These are phyloP conservation scores for Omphalea diandra DNA, from an alignment of 441 rosid genomes.

Conservation along the genomic window DNA sequence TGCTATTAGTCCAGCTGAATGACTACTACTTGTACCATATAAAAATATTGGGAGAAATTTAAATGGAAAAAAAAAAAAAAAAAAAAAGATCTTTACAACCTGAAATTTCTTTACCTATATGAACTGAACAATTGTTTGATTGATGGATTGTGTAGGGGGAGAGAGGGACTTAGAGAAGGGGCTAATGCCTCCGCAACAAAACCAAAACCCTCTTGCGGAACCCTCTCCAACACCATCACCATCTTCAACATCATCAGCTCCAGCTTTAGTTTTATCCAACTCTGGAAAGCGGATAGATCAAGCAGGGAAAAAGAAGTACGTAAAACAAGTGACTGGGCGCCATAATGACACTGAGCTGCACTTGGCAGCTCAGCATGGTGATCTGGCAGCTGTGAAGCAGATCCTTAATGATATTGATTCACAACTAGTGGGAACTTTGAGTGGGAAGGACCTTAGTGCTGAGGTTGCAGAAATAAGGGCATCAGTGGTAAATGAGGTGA, in stretches of 20 bases:
- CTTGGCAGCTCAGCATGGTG: slow-evolving; percentile 85
- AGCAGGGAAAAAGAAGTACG: slow-evolving; percentile 89
- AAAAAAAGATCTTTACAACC: neutral
- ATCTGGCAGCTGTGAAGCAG: slow-evolving; percentile 74
- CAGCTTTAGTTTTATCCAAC: slow-evolving; percentile 81
- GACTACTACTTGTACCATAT: neutral
- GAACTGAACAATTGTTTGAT: slow-evolving; percentile 12
- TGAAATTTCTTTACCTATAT: neutral
- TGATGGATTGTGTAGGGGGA: slow-evolving; percentile 37
- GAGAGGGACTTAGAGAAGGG: slow-evolving; percentile 77
- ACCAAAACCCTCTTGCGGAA: slow-evolving; percentile 43
- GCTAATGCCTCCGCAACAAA: slow-evolving; percentile 28
- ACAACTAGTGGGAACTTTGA: slow-evolving; percentile 67
- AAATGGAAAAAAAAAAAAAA: neutral
- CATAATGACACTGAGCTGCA: slow-evolving; percentile 93
- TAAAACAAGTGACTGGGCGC: slow-evolving; percentile 97
- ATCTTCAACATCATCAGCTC: slow-evolving; percentile 65
- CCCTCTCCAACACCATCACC: slow-evolving; percentile 79
- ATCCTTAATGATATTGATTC: slow-evolving; percentile 69
- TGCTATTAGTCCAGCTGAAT: neutral
- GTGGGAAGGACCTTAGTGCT: slow-evolving; percentile 63
- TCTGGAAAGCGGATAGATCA: slow-evolving; percentile 89
- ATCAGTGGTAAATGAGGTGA: slow-evolving; percentile 79
- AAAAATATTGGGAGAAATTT: neutral
- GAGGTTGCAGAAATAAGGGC: slow-evolving; percentile 91